Evolutionary conservation across 371 early-diverging fungal species (phyloP).

Genomic region (Dichotomocladium elegans): DNA sequence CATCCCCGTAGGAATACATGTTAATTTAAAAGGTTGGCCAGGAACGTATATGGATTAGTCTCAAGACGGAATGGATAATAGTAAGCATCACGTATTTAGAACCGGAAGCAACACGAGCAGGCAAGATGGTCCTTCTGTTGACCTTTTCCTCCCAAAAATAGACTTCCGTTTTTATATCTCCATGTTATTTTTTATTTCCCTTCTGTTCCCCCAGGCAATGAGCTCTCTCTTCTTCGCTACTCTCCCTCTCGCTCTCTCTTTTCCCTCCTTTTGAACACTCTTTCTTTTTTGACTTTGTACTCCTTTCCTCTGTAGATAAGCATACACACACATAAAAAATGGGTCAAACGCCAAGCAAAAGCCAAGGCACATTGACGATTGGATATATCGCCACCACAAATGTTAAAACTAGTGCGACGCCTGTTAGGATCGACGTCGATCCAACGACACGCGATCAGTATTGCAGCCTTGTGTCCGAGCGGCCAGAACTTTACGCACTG

Average conservation of each 20-base stretch:
- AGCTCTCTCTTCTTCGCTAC: not conserved
- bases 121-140: no score
- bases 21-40: no score
- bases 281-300: not conserved
- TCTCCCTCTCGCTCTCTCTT: not conserved
- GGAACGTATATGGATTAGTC: no score
- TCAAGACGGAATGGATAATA: no score
- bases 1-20: no score
- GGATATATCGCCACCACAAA: slow-evolving; percentile 4
- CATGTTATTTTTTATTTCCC: not conserved
- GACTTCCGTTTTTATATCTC: not conserved
- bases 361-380: slow-evolving; percentile 9
- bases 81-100: no score
- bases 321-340: slow-evolving; percentile 3
- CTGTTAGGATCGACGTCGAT: no score
- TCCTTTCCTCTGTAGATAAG: not conserved
- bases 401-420: not conserved
- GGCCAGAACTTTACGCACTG: slow-evolving; percentile 12
- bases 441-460: no score
- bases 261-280: not conserved
- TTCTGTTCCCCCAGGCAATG: not conserved
- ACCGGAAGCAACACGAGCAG: no score
- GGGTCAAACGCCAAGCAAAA: slow-evolving; percentile 15
- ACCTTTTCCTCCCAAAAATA: not conserved
- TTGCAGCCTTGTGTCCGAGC: not conserved